Evolutionary conservation across 2,329 filamentous ascomycete species (phyloP).

Genomic region (Calonectria pteridis): DNA sequence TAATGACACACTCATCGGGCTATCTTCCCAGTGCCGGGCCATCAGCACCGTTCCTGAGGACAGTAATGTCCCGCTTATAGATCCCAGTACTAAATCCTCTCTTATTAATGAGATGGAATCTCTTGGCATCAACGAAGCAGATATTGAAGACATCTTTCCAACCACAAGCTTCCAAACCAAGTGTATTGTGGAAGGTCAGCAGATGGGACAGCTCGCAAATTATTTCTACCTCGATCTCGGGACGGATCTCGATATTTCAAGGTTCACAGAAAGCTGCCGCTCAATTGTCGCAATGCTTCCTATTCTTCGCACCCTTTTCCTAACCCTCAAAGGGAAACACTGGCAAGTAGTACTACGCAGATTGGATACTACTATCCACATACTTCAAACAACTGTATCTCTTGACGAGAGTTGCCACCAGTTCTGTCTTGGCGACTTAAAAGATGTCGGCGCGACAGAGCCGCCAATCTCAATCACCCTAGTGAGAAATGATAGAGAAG

Average conservation of each 20-base stretch:
- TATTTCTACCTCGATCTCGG: slow-evolving; percentile 42
- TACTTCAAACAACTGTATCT: slow-evolving; percentile 15
- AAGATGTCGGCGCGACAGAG: neutral
- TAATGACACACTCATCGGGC: neutral
- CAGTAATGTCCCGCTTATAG: slow-evolving; percentile 16
- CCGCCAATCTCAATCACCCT: slow-evolving; percentile 33
- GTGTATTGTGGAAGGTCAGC: slow-evolving; percentile 1
- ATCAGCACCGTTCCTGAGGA: neutral
- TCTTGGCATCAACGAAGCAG: neutral
- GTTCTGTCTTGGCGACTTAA: neutral
- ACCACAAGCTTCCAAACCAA: slow-evolving; percentile 31
- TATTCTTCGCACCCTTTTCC: slow-evolving; percentile 39
- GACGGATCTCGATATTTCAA: slow-evolving; percentile 24
- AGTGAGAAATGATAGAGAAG: slow-evolving; percentile 30
- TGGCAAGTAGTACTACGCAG: slow-evolving; percentile 37
- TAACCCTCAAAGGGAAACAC: slow-evolving; percentile 24
- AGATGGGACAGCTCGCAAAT: slow-evolving; percentile 31
- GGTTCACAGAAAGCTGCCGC: slow-evolving; percentile 31
- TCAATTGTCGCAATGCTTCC: slow-evolving; percentile 28
- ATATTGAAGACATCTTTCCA: slow-evolving; percentile 31
- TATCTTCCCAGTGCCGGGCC: neutral
- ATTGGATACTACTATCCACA: slow-evolving; percentile 11
- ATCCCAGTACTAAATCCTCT: slow-evolving; percentile 8
- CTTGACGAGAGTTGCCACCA: slow-evolving; percentile 20
- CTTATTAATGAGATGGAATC: slow-evolving; percentile 19